Evolutionary conservation across 2,329 filamentous ascomycete species (phyloP).

Genomic region (Emydomyces testavorans): DNA sequence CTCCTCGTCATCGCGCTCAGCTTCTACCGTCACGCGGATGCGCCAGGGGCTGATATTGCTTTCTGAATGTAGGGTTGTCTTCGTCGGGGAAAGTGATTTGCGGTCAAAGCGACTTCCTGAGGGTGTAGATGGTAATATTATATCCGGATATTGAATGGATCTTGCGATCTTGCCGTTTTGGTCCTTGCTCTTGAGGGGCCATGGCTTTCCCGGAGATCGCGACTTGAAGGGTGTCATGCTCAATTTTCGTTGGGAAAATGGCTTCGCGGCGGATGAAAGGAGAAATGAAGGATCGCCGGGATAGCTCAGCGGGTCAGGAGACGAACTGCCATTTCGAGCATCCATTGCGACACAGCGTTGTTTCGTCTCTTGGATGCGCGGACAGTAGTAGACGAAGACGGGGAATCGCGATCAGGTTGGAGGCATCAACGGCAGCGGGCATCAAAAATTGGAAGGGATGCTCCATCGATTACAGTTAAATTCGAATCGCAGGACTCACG

Average conservation of each 20-base stretch:
- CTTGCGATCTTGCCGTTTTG: slow-evolving; percentile 30
- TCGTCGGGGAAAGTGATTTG: slow-evolving; percentile 28
- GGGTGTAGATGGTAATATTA: slow-evolving; percentile 32
- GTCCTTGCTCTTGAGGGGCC: slow-evolving; percentile 8
- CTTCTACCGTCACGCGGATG: slow-evolving; percentile 39
- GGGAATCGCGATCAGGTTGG: slow-evolving; percentile 2
- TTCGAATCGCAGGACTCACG: neutral
- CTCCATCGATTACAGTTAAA: slow-evolving; percentile 4
- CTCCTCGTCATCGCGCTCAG: slow-evolving; percentile 36
- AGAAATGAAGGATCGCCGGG: slow-evolving; percentile 34
- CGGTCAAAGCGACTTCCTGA: slow-evolving; percentile 18
- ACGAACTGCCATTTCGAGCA: slow-evolving; percentile 31
- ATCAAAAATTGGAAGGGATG: neutral
- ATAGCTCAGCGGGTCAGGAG: slow-evolving; percentile 34
- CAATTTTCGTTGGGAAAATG: slow-evolving; percentile 30
- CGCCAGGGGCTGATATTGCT: slow-evolving; percentile 39
- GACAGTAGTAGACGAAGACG: neutral
- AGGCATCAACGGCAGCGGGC: neutral
- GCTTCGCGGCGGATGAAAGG: slow-evolving; percentile 33
- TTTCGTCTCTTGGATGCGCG: neutral
- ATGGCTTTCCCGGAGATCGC: slow-evolving; percentile 22
- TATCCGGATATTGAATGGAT: slow-evolving; percentile 34
- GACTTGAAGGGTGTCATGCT: slow-evolving; percentile 30
- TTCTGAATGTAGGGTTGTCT: slow-evolving; percentile 24
- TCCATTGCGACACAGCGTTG: slow-evolving; percentile 20